These are phyloP conservation scores for Hydnomerulius pinastri DNA, from an alignment of 768 basidiomycete genomes.

Conservation along the genomic window DNA sequence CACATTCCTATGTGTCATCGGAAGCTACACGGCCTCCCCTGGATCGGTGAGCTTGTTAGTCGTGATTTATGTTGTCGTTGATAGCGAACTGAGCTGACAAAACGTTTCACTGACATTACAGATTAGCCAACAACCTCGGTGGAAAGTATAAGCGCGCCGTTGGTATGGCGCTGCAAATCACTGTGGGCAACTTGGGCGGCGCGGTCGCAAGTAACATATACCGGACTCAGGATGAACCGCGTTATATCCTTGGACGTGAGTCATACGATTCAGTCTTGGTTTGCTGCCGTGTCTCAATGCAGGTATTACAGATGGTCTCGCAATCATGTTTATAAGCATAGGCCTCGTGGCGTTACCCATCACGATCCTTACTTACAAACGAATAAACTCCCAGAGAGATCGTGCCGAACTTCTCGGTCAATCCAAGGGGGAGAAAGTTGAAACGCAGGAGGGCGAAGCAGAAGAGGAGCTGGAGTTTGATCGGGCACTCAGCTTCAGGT, in stretches of 20 bases:
- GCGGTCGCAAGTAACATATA: constrained; percentile 64
- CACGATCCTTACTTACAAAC: constrained; percentile 47
- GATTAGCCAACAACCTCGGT: constrained; percentile 9
- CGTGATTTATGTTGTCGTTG: neutral
- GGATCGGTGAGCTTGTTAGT: constrained; percentile 59
- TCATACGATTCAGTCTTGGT: constrained; percentile 10
- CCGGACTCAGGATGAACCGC: constrained; percentile 55
- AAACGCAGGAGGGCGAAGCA: neutral
- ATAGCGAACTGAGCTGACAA: neutral
- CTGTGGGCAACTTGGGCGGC: constrained; percentile 64
- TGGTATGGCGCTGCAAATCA: constrained; percentile 67
- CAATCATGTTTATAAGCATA: constrained; percentile 66
- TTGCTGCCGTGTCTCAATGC: neutral
- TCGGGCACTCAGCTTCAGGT: constrained; percentile 58
- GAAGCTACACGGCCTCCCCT: constrained; percentile 59
- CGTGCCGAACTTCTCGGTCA: neutral
- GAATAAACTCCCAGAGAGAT: constrained; percentile 56
- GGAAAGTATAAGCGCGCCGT: constrained; percentile 69
- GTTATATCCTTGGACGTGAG: constrained; percentile 63
- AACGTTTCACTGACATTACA: neutral
- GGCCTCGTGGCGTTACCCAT: constrained; percentile 53
- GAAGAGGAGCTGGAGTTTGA: constrained; percentile 32
- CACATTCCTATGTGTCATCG: constrained; percentile 63
- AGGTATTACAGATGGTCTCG: constrained; percentile 60
- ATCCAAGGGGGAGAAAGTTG: neutral